Conservation (phyloP, 371 early-diverging fungal genomes). For the Actinomucor elegans region DNA sequence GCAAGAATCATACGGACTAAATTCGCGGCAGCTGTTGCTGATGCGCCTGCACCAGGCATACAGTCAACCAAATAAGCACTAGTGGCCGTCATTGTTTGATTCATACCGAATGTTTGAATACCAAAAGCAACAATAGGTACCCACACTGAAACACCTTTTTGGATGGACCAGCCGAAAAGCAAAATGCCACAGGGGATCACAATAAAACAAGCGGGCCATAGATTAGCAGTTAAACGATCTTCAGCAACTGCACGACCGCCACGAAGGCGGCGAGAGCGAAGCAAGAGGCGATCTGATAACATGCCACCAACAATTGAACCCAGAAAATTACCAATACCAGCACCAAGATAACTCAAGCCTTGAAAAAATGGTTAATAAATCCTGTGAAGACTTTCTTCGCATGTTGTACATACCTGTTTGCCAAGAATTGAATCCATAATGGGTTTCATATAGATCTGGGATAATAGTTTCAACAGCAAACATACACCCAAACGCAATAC, state of each 20-base stretch:
- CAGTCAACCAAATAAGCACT: constrained; percentile 47
- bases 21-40: constrained; percentile 46
- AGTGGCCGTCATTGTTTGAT: constrained; percentile 36
- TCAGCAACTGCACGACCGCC: constrained; percentile 38
- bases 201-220: constrained; percentile 39
- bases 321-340: constrained; percentile 27
- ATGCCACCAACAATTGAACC: constrained; percentile 34
- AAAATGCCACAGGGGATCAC: constrained; percentile 41
- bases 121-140: constrained; percentile 42
- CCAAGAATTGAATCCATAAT: constrained; percentile 41
- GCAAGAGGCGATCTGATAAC: constrained; percentile 39
- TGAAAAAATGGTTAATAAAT: too few relatives aligned
- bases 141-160: constrained; percentile 28
- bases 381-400: background rate
- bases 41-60: constrained; percentile 44
- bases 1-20: constrained; percentile 46
- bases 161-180: constrained; percentile 46
- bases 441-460: constrained; percentile 27
- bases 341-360: constrained; percentile 36
- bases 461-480: constrained; percentile 48
- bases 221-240: constrained; percentile 41
- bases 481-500: constrained; percentile 53
- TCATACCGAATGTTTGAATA: constrained; percentile 49
- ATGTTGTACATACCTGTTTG: constrained; percentile 31
- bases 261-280: constrained; percentile 32